Base-by-base conservation (phyloP, 352 stramenopile species). In the Globisporangium iwayamae region DNA sequence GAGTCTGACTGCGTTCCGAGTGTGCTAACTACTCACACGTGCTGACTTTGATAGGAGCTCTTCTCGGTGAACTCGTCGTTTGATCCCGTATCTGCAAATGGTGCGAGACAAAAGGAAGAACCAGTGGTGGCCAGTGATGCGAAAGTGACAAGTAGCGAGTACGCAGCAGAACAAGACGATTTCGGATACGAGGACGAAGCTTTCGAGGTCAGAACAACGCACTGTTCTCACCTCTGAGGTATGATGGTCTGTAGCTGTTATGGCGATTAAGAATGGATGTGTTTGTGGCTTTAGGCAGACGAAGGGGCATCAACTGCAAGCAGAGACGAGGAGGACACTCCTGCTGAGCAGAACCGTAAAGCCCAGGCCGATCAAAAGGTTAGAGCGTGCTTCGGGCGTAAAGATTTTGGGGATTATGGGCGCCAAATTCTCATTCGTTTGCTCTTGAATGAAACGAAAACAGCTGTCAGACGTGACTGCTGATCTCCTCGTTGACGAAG, bases 161-260 rank as follows among this genome's bases (percentile, higher is more conserved):
- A 38, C 7, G 28, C 30, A 10, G 16, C 11, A 0, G 62, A 76
- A 7, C 77, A 46, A 3, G 72, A 83, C 41, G 76, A 69, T 0
- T 90, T 89, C 54, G 83, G 81, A 53, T 93, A 93, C 62, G 81
- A 84, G 45, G 78, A 93, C 18, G 83, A 91, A n/a, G 81, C 85
- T 47, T 90, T 91, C 65, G 83, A 93, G 69, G 78, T 77, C 62
- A 25, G 52, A 2, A 9, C 25, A 28, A 28, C 25, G 25, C 25
- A 16, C 0, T 18, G 30, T 62, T 38, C 8, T 18, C 41, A 16
- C 32, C 13, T 16, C 0, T 6, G 30, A 8, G 32, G 32, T 36
- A 8, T 36, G 32, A 8, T 36, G 7, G n/a, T 16, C 16, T 56
- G 47, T 9, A 38, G 36, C 5, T 57, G 18, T 6, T 1, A 32